phyloP scores from a whole-genome alignment of 805 yeast genomes.

The Yarrowia sp. region DNA sequence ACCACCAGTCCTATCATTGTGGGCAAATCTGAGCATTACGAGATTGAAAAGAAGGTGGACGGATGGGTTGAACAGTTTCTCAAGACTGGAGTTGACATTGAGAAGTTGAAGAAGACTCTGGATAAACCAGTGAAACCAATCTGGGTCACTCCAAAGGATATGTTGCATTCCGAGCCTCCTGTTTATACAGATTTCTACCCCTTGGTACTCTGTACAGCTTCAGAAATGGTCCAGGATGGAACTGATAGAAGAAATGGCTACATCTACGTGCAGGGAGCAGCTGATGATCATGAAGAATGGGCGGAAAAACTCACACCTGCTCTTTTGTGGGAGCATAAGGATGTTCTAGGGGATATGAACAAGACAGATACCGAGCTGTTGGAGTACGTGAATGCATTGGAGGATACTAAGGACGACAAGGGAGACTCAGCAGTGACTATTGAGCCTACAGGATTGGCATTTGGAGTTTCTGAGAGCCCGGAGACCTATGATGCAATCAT shows the following conservation, averaged over 20 bases:
- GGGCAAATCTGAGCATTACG: conserved; percentile 61
- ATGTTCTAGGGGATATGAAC: conserved; percentile 46
- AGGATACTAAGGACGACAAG: not conserved
- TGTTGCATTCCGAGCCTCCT: conserved; percentile 51
- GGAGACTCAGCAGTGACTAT: not conserved
- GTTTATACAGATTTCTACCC: conserved; percentile 53
- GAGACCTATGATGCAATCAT: not conserved
- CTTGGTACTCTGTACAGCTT: conserved; percentile 65
- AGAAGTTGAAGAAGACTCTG: conserved; percentile 50
- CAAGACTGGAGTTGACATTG: conserved; percentile 53
- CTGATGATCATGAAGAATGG: conserved; percentile 94
- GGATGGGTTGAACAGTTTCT: conserved; percentile 56
- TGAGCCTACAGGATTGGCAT: conserved; percentile 5
- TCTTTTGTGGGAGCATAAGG: conserved; percentile 62
- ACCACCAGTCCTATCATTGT: conserved; percentile 62
- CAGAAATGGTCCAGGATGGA: conserved; percentile 68
- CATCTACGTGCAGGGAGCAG: conserved; percentile 88
- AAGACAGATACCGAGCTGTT: conserved; percentile 50
- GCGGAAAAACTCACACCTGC: conserved; percentile 61
- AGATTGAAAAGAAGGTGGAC: conserved; percentile 59
- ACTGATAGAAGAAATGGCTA: conserved; percentile 56
- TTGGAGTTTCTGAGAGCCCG: not conserved
- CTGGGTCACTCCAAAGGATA: conserved; percentile 69
- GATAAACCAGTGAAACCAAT: conserved; percentile 66
- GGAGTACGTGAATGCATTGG: conserved; percentile 17